phyloP scores from a whole-genome alignment of 352 stramenopile species.

The Saprolegnia diclina region DNA sequence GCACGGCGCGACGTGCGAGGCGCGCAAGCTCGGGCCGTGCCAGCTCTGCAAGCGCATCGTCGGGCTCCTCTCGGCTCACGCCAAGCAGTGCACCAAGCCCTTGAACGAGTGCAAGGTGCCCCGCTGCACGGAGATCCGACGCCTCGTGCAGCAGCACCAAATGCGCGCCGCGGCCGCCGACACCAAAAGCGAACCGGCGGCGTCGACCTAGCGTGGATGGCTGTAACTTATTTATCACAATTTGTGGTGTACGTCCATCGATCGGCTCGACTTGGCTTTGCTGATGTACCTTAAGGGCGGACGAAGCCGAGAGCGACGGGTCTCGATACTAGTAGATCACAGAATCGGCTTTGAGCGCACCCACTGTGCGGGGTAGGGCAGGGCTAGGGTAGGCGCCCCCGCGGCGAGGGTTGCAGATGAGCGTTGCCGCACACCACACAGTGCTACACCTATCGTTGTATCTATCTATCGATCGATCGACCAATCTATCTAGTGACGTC shows the following conservation, averaged over 20 bases:
- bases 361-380: no score
- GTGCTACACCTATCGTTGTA: no score
- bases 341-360: no score
- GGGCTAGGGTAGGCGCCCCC: no score
- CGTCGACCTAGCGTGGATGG: not conserved
- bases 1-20: slow-evolving; percentile 78
- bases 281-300: no score
- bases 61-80: slow-evolving; percentile 72
- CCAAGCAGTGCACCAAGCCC: slow-evolving; percentile 73
- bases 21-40: slow-evolving; percentile 71
- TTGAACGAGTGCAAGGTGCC: slow-evolving; percentile 74
- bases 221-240: not conserved
- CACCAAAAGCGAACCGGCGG: not conserved
- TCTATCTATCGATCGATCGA: no score
- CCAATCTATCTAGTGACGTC: no score
- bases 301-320: no score
- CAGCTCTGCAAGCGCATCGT: slow-evolving; percentile 84
- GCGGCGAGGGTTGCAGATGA: no score
- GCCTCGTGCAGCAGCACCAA: slow-evolving; percentile 66
- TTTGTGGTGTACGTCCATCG: not conserved
- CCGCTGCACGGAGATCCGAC: slow-evolving; percentile 78
- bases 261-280: not conserved
- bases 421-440: no score
- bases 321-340: no score
- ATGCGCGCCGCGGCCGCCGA: not conserved